Evolutionary conservation across 768 basidiomycete species (phyloP).

Genomic region (Dacryopinax primogenitus): DNA sequence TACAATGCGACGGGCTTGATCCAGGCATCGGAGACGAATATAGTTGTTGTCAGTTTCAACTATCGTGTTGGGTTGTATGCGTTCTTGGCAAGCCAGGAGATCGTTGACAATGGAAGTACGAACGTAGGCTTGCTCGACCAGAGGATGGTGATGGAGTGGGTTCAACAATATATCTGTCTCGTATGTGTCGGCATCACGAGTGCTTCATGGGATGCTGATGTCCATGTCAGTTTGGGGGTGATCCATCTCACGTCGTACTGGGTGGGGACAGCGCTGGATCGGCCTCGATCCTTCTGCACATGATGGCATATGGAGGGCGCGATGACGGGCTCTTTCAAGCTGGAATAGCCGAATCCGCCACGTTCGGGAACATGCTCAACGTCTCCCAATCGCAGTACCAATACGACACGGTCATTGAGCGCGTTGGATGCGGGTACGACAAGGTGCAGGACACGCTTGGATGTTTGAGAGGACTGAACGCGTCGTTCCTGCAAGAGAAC

Average conservation of each 20-base stretch:
- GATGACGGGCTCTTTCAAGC: conserved; percentile 13
- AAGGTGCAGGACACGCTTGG: not conserved
- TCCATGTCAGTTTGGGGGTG: conserved; percentile 14
- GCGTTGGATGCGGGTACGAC: not conserved
- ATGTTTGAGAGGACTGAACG: not conserved
- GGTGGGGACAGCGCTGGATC: conserved; percentile 16
- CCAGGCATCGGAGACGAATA: conserved; percentile 12
- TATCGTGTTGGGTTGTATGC: conserved; percentile 15
- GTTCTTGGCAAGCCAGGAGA: conserved; percentile 1
- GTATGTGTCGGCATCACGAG: not conserved
- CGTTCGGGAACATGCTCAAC: not conserved
- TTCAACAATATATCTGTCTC: not conserved
- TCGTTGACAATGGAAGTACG: not conserved
- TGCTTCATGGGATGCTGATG: not conserved
- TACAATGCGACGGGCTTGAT: conserved; percentile 16
- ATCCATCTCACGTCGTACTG: conserved; percentile 16
- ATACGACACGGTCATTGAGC: not conserved
- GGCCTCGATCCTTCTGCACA: conserved; percentile 15
- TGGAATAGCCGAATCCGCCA: not conserved
- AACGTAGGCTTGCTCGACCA: not conserved
- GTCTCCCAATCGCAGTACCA: not conserved
- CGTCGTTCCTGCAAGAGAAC: not conserved
- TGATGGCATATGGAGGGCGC: conserved; percentile 12
- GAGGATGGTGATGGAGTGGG: not conserved
- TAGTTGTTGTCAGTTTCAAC: conserved; percentile 16